Evolutionary conservation across 805 yeast genomes (phyloP), one percentile per base, ranked within the genome.

Genomic region (Candida nemodendra): DNA sequence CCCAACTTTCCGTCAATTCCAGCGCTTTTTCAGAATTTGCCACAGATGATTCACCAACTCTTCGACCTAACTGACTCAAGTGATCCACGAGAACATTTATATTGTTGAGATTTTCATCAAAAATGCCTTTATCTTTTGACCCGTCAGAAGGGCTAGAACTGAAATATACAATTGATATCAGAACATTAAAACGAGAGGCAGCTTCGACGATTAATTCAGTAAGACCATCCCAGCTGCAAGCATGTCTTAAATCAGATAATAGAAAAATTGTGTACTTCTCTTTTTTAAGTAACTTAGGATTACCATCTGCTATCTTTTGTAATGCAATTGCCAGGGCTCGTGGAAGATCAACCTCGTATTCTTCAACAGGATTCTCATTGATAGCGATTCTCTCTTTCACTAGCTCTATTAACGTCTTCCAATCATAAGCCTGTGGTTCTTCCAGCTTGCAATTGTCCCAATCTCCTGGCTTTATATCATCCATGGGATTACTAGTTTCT

Each of bases 311-410:
- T 14, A 50, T 42, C 9, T 40, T 31, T 26, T 53, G 54, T 12
- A 57, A 31, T 2, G 56, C 48, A n/a, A 56, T 45, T 2, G 59
- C 56, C 24, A 59, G 26, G 3, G 57, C 39, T 30, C 61, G 39
- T 3, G 60, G 57, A 9, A 58, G 12, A 30, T 57, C 63, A 9
- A 51, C 61, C 38, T 59, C 64, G 8, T 31, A 33, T 4, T 42
- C 44, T 2, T 13, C 36, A 14, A 51, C 38, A 0, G 51, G 45
- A 3, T 48, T 42, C 3, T 32, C 18, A 30, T 58, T 56, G 7
- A 50, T 36, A 9, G 30, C 18, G 13, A 57, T 30, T 14, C 39
- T 18, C 2, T 17, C 6, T 2, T 44, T 32, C 12, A 32, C 39
- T 31, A 57, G 33, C 5, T 34, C 35, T 1, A 40, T 34, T 26